Conservation (phyloP, 768 basidiomycete genomes). For the Nidula microcarpa region DNA sequence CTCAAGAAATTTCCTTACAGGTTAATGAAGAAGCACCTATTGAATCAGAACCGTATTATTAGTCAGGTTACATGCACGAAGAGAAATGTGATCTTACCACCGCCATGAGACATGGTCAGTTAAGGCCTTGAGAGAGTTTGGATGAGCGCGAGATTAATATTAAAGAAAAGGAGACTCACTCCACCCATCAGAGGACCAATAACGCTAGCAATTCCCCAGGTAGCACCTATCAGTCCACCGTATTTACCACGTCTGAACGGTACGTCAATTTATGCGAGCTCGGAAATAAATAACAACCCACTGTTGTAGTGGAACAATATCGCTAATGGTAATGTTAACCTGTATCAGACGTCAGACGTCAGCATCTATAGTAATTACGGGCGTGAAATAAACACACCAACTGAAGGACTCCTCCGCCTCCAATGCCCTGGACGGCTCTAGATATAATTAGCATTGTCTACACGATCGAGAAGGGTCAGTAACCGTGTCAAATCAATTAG, state of each 20-base stretch:
- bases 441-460: conserved; percentile 69
- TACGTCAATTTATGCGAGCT: conserved; percentile 1
- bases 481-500: too few species aligned
- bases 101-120: conserved; percentile 77
- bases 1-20: conserved; percentile 35
- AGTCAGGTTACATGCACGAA: too few species aligned
- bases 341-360: conserved; percentile 9
- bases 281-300: conserved; percentile 24
- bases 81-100: conserved; percentile 42
- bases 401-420: conserved; percentile 78
- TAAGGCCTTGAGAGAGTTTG: conserved; percentile 42
- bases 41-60: background rate
- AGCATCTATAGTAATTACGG: background rate
- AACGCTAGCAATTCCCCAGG: conserved; percentile 74
- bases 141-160: background rate
- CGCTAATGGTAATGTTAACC: conserved; percentile 74
- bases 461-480: too few species aligned
- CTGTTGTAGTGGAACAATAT: conserved; percentile 81
- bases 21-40: conserved; percentile 76
- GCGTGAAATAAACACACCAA: conserved; percentile 34
- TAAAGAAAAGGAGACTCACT: conserved; percentile 34
- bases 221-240: conserved; percentile 70
- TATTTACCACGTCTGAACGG: conserved; percentile 67
- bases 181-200: conserved; percentile 82
- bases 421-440: conserved; percentile 81